Percentiles rank a stretch among this genome's conserved stretches.
These are phyloP conservation scores for Gymnopus androsaceus DNA, from an alignment of 1,284 basidiomycete genomes.

Conservation along the genomic window DNA sequence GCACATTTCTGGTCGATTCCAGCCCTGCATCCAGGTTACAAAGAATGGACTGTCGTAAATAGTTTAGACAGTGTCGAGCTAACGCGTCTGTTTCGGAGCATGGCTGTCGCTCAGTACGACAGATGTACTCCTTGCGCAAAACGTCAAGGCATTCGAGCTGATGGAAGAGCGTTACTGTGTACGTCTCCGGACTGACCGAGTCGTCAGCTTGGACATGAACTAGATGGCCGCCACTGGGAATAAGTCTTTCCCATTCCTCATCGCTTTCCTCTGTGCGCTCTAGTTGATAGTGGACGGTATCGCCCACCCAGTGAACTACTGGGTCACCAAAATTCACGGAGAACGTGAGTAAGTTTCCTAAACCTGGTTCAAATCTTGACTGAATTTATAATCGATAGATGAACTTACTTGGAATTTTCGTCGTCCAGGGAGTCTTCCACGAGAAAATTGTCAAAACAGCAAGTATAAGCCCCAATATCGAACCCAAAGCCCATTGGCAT, in stretches of 20 bases:
- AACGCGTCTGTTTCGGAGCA: conserved; percentile 18
- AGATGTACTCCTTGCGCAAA: conserved; percentile 21
- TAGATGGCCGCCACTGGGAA: conserved; percentile 31
- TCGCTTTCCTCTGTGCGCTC: too few relatives aligned
- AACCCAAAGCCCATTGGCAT: too few relatives aligned
- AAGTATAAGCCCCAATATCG: too few relatives aligned
- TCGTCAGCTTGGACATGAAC: conserved; percentile 23
- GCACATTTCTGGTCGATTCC: conserved; percentile 20
- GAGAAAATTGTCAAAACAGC: too few relatives aligned
- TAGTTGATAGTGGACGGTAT: too few relatives aligned
- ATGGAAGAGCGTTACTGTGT: conserved; percentile 33
- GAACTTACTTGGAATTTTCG: too few relatives aligned
- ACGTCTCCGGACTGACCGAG: conserved; percentile 3
- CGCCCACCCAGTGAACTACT: too few relatives aligned
- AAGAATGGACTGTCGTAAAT: conserved; percentile 34
- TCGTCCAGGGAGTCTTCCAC: too few relatives aligned
- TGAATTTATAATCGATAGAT: too few relatives aligned
- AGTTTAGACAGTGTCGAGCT: conserved; percentile 35
- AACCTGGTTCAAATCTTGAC: too few relatives aligned
- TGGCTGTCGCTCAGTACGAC: neutral
- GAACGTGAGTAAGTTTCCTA: too few relatives aligned
- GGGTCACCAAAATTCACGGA: too few relatives aligned
- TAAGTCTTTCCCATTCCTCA: conserved; percentile 30
- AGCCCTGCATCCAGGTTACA: conserved; percentile 30
- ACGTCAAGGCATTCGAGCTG: conserved; percentile 33